Evolutionary conservation across 345 rosid genomes (phyloP).

Genomic region (Reutealis trisperma): DNA sequence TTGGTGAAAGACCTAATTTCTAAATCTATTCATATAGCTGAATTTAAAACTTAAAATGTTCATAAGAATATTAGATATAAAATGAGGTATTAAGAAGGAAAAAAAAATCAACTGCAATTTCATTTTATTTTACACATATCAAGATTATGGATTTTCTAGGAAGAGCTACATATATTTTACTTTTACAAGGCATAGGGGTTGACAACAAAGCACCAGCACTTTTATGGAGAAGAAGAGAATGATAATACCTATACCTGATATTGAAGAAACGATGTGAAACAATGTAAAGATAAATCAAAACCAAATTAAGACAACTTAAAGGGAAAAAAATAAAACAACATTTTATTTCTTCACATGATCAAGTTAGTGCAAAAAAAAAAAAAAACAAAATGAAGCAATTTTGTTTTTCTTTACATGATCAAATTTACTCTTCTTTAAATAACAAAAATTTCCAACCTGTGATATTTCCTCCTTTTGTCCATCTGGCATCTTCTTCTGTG

Average conservation of each 20-base stretch:
- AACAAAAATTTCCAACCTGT: conserved; percentile 51
- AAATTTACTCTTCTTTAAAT: not conserved
- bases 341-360: not conserved
- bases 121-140: not conserved
- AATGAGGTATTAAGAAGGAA: not conserved
- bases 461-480: conserved; percentile 90
- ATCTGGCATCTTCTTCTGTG: conserved; percentile 98
- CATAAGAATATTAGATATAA: no score
- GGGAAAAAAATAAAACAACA: not conserved
- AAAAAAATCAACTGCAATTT: not conserved
- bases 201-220: not conserved
- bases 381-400: not conserved
- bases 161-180: not conserved
- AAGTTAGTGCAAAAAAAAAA: not conserved
- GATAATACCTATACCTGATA: not conserved
- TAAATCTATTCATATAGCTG: not conserved
- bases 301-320: not conserved
- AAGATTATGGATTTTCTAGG: not conserved
- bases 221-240: not conserved
- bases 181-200: not conserved
- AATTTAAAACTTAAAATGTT: not conserved
- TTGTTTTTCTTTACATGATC: not conserved
- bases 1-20: not conserved
- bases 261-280: not conserved
- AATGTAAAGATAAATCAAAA: not conserved